These are phyloP conservation scores for Exophiala aquamarina DNA, from an alignment of 2,329 filamentous ascomycete genomes.

Conservation along the genomic window DNA sequence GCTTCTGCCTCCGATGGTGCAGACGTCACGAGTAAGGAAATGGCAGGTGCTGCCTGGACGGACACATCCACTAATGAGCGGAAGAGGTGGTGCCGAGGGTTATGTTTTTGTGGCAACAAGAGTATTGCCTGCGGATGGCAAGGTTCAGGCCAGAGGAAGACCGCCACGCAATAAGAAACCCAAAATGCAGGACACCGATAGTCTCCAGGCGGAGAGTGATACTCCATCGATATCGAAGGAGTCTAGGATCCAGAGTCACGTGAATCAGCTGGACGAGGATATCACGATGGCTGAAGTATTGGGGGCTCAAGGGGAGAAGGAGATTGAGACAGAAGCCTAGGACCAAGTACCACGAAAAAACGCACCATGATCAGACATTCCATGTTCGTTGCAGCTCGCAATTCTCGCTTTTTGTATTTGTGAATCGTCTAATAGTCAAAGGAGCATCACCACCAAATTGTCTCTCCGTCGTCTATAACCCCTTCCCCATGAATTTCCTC, in stretches of 20 bases:
- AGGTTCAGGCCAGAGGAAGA: slow-evolving; percentile 80
- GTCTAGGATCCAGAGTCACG: background rate
- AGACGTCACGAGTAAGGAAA: slow-evolving; percentile 72
- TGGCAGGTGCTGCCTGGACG: slow-evolving; percentile 92
- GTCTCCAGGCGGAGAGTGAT: slow-evolving; percentile 17
- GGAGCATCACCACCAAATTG: too few relatives aligned
- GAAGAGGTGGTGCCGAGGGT: slow-evolving; percentile 81
- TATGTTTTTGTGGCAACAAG: slow-evolving; percentile 83
- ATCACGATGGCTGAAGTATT: too few relatives aligned
- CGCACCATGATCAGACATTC: too few relatives aligned
- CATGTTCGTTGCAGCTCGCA: background rate
- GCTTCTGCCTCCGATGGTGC: slow-evolving; percentile 74
- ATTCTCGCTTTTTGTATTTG: background rate
- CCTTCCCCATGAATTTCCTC: slow-evolving; percentile 99
- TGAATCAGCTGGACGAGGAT: too few relatives aligned
- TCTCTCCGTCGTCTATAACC: slow-evolving; percentile 59
- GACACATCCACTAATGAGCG: slow-evolving; percentile 93
- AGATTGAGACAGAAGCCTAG: background rate
- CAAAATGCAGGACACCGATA: slow-evolving; percentile 14
- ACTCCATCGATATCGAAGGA: slow-evolving; percentile 14
- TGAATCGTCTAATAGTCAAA: too few relatives aligned
- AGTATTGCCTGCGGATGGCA: slow-evolving; percentile 71
- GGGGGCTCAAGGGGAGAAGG: background rate
- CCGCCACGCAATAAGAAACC: slow-evolving; percentile 50
- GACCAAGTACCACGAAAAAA: too few relatives aligned